A percentile compares a stretch with the other conserved stretches of the same genome.
Conservation (phyloP, 2,329 filamentous ascomycete genomes). For the Fonsecaea monophora region DNA sequence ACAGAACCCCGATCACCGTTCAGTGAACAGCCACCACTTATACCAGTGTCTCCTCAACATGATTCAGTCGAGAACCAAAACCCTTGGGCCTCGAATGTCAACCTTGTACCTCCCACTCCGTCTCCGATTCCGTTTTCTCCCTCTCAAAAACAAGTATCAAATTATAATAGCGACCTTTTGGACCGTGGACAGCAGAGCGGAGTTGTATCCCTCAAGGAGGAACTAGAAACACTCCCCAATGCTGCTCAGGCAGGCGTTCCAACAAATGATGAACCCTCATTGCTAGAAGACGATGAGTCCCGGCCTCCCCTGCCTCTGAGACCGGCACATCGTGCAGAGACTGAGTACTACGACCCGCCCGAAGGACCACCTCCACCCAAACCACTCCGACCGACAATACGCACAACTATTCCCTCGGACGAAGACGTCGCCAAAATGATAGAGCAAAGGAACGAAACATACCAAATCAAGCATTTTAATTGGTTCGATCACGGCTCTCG, state of each 20-base stretch:
- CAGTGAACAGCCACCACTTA: conserved; percentile 33
- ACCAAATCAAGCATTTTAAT: conserved; percentile 88
- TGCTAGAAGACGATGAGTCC: conserved; percentile 37
- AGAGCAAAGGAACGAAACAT: conserved; percentile 72
- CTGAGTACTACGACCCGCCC: conserved; percentile 29
- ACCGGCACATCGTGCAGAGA: conserved; percentile 20
- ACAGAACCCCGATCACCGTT: conserved; percentile 29
- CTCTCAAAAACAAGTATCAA: conserved; percentile 34
- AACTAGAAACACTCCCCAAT: conserved; percentile 31
- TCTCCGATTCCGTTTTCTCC: conserved; percentile 35
- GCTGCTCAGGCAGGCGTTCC: conserved; percentile 6
- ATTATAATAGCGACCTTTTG: conserved; percentile 34
- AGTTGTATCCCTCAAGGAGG: conserved; percentile 28
- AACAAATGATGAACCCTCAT: conserved; percentile 29
- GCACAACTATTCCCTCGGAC: conserved; percentile 37
- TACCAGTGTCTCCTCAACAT: conserved; percentile 26
- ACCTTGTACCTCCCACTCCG: conserved; percentile 22
- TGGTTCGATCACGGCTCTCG: conserved; percentile 74
- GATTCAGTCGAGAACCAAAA: conserved; percentile 30
- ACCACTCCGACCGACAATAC: conserved; percentile 29
- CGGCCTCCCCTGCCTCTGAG: conserved; percentile 30
- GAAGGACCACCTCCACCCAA: conserved; percentile 33
- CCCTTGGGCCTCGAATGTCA: conserved; percentile 32
- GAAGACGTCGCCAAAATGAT: conserved; percentile 46
- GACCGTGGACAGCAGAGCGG: conserved; percentile 34